A percentile compares a stretch with the other conserved stretches of the same genome.
These are phyloP conservation scores for Geotrichum ghanense DNA, from an alignment of 805 yeast genomes.

Conservation along the genomic window DNA sequence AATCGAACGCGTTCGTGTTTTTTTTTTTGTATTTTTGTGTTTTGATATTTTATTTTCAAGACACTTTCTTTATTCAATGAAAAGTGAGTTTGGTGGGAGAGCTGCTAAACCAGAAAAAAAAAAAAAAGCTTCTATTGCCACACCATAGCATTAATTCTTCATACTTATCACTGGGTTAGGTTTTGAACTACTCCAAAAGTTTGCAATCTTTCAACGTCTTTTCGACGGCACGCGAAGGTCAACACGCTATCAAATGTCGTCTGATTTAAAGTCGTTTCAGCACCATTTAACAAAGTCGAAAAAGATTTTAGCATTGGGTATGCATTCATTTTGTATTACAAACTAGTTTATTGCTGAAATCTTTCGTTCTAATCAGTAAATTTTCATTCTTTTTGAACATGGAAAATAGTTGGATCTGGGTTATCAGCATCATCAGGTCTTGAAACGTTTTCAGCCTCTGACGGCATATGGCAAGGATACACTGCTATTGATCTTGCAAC, in stretches of 20 bases:
- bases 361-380: too few relatives aligned
- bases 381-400: too few relatives aligned
- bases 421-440: conserved; percentile 69
- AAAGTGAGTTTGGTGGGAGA: too few relatives aligned
- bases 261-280: conserved; percentile 26
- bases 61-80: too few relatives aligned
- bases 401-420: conserved; percentile 77
- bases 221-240: not conserved
- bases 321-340: not conserved
- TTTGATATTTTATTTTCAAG: too few relatives aligned
- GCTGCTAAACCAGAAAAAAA: too few relatives aligned
- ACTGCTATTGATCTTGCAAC: conserved; percentile 80
- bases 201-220: not conserved
- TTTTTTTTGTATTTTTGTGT: too few relatives aligned
- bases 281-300: conserved; percentile 22
- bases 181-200: not conserved
- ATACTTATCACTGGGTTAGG: too few relatives aligned
- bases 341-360: too few relatives aligned
- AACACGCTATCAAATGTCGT: conserved; percentile 8
- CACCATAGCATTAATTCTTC: too few relatives aligned
- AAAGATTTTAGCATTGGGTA: conserved; percentile 26
- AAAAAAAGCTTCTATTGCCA: too few relatives aligned
- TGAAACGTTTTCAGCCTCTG: conserved; percentile 59
- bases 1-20: too few relatives aligned
- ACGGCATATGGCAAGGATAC: conserved; percentile 68